A percentile compares a stretch with the other conserved stretches of the same genome.
Conservation (phyloP, 2,329 filamentous ascomycete species). For the Beauveria pseudobassiana region DNA sequence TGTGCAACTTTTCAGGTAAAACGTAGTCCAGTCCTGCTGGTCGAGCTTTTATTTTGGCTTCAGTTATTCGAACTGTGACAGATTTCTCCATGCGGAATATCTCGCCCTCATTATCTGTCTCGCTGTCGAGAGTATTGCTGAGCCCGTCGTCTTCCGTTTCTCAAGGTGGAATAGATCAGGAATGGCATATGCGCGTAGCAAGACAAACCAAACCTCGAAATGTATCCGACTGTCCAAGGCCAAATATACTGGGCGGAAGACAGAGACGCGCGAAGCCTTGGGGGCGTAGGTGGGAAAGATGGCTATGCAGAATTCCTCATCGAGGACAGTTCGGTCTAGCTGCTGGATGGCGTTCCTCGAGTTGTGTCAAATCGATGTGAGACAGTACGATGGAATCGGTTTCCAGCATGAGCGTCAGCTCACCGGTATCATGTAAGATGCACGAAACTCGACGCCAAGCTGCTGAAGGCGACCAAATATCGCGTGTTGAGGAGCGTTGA, state of each 20-base stretch:
- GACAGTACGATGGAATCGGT: conserved; percentile 74
- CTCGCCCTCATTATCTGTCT: conserved; percentile 37
- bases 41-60: conserved; percentile 50
- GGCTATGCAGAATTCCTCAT: conserved; percentile 88
- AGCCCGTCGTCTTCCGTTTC: conserved; percentile 34
- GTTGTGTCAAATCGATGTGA: conserved; percentile 77
- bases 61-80: conserved; percentile 49
- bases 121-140: conserved; percentile 31
- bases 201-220: conserved; percentile 96
- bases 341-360: conserved; percentile 88
- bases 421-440: conserved; percentile 88
- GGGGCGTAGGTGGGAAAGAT: conserved; percentile 91
- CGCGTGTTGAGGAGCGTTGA: conserved; percentile 49
- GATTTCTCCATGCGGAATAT: conserved; percentile 57
- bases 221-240: conserved; percentile 78
- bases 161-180: conserved; percentile 75
- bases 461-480: conserved; percentile 44
- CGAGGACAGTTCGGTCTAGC: conserved; percentile 80
- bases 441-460: conserved; percentile 87
- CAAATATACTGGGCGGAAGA: conserved; percentile 83
- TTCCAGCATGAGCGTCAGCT: conserved; percentile 84
- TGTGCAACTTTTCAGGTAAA: conserved; percentile 16
- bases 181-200: conserved; percentile 83
- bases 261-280: conserved; percentile 62
- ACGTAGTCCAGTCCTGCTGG: conserved; percentile 17